Base-by-base conservation (phyloP, 495 filamentous ascomycete species). In the Hamigera avellanea region DNA sequence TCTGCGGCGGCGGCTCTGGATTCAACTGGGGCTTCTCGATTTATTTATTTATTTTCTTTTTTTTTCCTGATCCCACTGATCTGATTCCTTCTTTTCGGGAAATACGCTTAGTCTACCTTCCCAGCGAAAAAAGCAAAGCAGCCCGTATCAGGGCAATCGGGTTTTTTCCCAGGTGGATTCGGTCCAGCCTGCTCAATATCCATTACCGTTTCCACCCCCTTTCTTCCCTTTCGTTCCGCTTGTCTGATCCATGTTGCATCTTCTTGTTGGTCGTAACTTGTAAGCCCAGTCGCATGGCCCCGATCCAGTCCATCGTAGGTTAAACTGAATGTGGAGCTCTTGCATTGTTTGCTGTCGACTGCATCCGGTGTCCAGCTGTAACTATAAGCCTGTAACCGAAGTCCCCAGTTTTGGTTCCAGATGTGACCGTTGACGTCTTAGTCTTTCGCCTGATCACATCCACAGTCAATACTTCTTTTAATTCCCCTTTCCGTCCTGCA, bases 311-410 rank as follows among this genome's bases (percentile, higher is more conserved):
- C 43, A 32, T 48, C 40, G 40, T 40, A 42, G 37, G 23, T 29
- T 39, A 39, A 49, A 32, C 21, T 33, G 29, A 44, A 52, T 44
- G 21, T 23, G 21, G 21, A 23, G 21, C 21, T 42, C 48, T 42
- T 37, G 36, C 35, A 43, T 41, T 61, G 56, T 59, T 64, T 64
- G 56, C 56, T 60, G 46, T 53, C 45, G 44, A 53, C 52, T 57
- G 53, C 57, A 57, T 55, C 50, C 53, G 56, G 52, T 50, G 49
- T 39, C 46, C 21, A 23, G 21, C 21, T 23, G 21, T 23, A 23
- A 9, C 4, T 59, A 50, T 63, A 59, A 56, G 61, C 53, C 56
- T 61, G 60, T 59, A 53, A 64, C 56, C 56, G 47, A 61, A 64
- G 21, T 23, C 21, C 21, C 21, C 21, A 23, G 21, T 23, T 23